Conservation (phyloP, 345 rosid genomes). For the sweet orange (Citrus sinensis) region DNA sequence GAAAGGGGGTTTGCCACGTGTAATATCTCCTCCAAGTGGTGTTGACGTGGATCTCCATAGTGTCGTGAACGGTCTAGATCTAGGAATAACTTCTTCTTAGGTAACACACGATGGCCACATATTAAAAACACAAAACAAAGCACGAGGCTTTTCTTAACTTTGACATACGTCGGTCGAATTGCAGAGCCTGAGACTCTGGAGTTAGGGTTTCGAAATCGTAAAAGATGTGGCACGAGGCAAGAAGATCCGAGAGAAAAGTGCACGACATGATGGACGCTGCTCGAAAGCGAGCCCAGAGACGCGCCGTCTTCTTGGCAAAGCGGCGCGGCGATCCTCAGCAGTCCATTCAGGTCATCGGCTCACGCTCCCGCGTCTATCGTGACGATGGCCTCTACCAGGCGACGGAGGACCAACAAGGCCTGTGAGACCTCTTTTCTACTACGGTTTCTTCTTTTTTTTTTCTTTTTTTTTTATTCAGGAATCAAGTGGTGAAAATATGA, state of each 20-base stretch:
- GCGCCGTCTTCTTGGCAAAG: constrained; percentile 84
- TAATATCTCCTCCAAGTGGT: not conserved
- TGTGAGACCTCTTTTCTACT: constrained; percentile 35
- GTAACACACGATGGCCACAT: too few relatives aligned
- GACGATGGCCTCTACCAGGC: constrained; percentile 92
- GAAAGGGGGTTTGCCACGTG: not conserved
- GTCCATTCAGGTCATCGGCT: constrained; percentile 72
- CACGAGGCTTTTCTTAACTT: too few relatives aligned
- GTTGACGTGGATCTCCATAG: not conserved
- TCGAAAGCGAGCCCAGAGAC: constrained; percentile 90
- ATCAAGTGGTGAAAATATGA: too few relatives aligned
- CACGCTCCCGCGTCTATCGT: constrained; percentile 69
- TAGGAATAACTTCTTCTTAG: not conserved
- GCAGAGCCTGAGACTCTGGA: not conserved
- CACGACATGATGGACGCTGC: constrained; percentile 99
- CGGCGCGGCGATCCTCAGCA: constrained; percentile 96
- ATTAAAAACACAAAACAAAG: too few relatives aligned
- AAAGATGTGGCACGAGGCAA: constrained; percentile 98
- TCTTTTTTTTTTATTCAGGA: not conserved
- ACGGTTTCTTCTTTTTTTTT: not conserved
- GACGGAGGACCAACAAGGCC: constrained; percentile 83
- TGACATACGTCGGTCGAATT: not conserved
- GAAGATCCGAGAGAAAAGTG: constrained; percentile 96
- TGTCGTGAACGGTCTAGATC: constrained; percentile 9
- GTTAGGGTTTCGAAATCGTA: constrained; percentile 12